These are phyloP conservation scores for Candida dendrica DNA, from an alignment of 805 yeast species.

Conservation along the genomic window DNA sequence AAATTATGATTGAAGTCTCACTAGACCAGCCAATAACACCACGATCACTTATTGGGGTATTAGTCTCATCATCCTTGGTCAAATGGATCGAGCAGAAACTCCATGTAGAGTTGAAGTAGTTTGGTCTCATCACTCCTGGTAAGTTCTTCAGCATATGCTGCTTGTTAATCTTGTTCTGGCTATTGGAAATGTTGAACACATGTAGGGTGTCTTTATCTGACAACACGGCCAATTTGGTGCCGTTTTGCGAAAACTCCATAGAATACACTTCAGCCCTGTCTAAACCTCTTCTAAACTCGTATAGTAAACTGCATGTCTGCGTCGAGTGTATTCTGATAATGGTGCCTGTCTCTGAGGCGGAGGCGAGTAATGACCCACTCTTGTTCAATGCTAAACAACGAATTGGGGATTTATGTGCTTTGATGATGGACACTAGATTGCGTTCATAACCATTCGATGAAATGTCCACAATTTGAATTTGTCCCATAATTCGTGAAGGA, in stretches of 20 bases:
- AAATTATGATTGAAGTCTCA: conserved; percentile 61
- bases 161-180: conserved; percentile 35
- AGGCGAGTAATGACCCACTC: conserved; percentile 63
- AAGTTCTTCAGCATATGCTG: conserved; percentile 59
- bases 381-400: conserved; percentile 57
- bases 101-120: conserved; percentile 82
- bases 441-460: conserved; percentile 58
- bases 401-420: conserved; percentile 68
- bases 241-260: conserved; percentile 76
- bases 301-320: conserved; percentile 58
- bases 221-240: conserved; percentile 70
- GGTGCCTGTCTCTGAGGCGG: conserved; percentile 80
- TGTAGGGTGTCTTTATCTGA: conserved; percentile 89
- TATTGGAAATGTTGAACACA: conserved; percentile 51
- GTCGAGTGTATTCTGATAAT: conserved; percentile 69
- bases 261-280: conserved; percentile 79
- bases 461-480: conserved; percentile 72
- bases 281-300: conserved; percentile 83
- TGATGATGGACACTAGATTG: conserved; percentile 58
- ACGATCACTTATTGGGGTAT: conserved; percentile 13
- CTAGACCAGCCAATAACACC: conserved; percentile 66
- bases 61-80: conserved; percentile 16
- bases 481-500: conserved; percentile 73
- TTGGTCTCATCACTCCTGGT: conserved; percentile 53
- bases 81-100: conserved; percentile 70